phyloP scores from a whole-genome alignment of 2,329 filamentous ascomycete genomes.

The Aureobasidium sp. region DNA sequence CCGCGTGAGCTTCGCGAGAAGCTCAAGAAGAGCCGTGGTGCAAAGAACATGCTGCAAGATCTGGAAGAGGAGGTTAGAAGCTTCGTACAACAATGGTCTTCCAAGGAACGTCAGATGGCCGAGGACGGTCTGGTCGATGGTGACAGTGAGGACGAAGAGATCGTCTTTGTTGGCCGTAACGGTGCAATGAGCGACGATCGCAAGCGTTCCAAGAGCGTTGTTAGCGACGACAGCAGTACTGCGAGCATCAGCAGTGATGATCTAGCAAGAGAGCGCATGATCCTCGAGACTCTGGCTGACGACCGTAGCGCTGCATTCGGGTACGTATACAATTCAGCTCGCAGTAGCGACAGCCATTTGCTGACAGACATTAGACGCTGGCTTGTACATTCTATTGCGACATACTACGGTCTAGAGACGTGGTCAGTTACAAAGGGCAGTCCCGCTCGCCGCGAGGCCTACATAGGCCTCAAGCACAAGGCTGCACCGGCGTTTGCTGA shows the following conservation, averaged over 20 bases:
- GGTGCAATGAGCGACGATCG: conserved; percentile 56
- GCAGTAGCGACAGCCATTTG: background rate
- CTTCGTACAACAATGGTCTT: conserved; percentile 61
- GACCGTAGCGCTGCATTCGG: conserved; percentile 76
- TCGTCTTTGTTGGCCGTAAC: conserved; percentile 76
- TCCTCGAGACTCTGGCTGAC: conserved; percentile 73
- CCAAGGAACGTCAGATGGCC: conserved; percentile 45
- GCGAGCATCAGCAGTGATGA: conserved; percentile 27
- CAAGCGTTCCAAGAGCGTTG: conserved; percentile 45
- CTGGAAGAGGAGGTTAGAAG: conserved; percentile 77
- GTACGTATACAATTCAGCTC: conserved; percentile 43
- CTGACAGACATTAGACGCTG: conserved; percentile 57
- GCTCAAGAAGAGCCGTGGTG: conserved; percentile 71
- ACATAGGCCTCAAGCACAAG: conserved; percentile 61
- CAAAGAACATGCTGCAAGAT: conserved; percentile 71
- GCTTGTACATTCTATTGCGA: conserved; percentile 85
- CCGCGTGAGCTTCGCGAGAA: conserved; percentile 74
- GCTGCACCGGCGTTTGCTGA: conserved; percentile 31
- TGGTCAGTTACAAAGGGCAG: conserved; percentile 68
- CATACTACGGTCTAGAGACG: conserved; percentile 84
- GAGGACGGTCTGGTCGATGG: conserved; percentile 39
- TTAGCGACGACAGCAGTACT: background rate
- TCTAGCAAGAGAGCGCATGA: conserved; percentile 57
- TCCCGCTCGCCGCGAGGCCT: conserved; percentile 70
- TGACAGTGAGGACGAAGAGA: conserved; percentile 69